Conservation (phyloP, 441 rosid species). For the Kokia cookei region DNA sequence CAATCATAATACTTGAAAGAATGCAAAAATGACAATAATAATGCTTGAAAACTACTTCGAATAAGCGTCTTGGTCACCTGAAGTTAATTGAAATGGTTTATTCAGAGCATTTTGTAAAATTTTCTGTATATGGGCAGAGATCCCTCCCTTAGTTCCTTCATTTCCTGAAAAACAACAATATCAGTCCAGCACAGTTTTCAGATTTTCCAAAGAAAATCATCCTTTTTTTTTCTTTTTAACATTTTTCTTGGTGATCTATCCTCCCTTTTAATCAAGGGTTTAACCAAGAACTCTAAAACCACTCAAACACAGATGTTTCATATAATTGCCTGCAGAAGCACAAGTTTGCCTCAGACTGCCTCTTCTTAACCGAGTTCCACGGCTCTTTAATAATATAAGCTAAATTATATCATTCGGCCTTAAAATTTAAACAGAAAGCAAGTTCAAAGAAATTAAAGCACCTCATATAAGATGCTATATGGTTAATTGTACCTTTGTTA, state of each 20-base stretch:
- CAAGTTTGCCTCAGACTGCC: background rate
- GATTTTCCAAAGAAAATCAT: background rate
- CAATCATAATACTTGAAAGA: background rate
- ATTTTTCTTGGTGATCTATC: background rate
- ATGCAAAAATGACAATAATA: background rate
- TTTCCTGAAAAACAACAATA: conserved; percentile 10
- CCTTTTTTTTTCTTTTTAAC: background rate
- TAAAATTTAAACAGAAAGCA: background rate
- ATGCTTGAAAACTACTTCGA: background rate
- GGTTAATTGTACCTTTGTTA: conserved; percentile 30
- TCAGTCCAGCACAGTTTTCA: background rate
- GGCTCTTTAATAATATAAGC: background rate
- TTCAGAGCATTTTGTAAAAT: conserved; percentile 23
- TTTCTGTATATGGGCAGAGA: conserved; percentile 25
- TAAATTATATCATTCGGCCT: background rate
- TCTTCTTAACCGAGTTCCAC: background rate
- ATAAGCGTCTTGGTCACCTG: conserved; percentile 24
- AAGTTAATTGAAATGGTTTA: conserved; percentile 21
- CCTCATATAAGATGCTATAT: background rate
- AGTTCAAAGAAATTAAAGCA: background rate
- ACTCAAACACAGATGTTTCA: background rate
- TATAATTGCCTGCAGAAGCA: background rate
- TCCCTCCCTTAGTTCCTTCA: conserved; percentile 22
- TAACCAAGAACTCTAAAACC: background rate
- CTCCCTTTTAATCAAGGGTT: background rate